Evolutionary conservation across 2,329 filamentous ascomycete genomes (phyloP).

Genomic region (Pestalotiopsis fici): DNA sequence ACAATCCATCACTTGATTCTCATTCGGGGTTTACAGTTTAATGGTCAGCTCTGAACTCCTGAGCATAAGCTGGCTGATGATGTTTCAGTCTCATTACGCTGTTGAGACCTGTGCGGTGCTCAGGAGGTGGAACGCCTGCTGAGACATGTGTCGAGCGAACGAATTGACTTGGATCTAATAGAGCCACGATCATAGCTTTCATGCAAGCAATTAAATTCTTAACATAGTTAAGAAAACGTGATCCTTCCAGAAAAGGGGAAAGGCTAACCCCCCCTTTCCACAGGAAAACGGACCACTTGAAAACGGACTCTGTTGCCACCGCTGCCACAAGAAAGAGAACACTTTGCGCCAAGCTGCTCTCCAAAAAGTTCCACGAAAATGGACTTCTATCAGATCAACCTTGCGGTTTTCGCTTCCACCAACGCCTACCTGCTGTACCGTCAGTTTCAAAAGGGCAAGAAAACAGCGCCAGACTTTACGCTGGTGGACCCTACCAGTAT

Average conservation of each 20-base stretch:
- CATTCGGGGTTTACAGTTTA: not conserved
- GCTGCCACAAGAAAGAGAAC: not conserved
- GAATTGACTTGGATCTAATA: not conserved
- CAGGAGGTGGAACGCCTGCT: not conserved
- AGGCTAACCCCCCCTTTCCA: not conserved
- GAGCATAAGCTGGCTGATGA: not conserved
- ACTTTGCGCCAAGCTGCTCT: not conserved
- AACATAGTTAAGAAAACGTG: not conserved
- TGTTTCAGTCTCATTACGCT: not conserved
- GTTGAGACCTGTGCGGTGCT: not conserved
- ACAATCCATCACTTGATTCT: not conserved
- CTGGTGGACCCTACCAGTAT: slow-evolving; percentile 26
- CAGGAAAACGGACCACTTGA: not conserved
- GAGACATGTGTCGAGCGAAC: not conserved
- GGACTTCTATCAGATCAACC: slow-evolving; percentile 24
- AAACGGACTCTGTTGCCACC: not conserved
- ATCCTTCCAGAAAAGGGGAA: not conserved
- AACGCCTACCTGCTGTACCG: slow-evolving; percentile 24
- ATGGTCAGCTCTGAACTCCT: not conserved
- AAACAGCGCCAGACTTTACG: slow-evolving; percentile 18
- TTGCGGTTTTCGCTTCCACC: slow-evolving; percentile 20
- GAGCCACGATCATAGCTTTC: not conserved
- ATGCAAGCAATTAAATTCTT: not conserved
- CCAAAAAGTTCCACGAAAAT: slow-evolving; percentile 8
- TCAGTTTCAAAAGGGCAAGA: slow-evolving; percentile 17